Conservation (phyloP, 1,284 basidiomycete genomes). For the Anthracocystis setariae region DNA sequence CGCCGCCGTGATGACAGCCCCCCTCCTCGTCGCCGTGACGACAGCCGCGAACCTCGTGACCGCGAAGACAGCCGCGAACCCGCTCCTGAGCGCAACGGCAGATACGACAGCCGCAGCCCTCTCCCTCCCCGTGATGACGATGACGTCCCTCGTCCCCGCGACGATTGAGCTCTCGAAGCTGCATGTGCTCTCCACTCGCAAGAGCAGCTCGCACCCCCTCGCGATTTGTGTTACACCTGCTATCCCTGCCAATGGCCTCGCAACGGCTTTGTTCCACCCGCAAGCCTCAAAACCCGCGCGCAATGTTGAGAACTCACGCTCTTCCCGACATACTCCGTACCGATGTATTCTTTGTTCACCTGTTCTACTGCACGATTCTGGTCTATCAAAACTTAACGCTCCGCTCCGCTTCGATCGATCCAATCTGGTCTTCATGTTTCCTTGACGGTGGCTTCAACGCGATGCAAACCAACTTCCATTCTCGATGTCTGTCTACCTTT, state of each 20-base stretch:
- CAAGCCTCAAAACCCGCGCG: neutral
- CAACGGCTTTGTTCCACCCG: too few species aligned
- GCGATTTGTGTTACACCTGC: too few species aligned
- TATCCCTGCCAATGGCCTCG: too few species aligned
- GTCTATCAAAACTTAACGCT: slow-evolving; percentile 17
- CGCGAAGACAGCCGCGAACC: slow-evolving; percentile 56
- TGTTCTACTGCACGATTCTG: slow-evolving; percentile 12
- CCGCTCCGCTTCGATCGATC: neutral
- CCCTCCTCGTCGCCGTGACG: slow-evolving; percentile 40
- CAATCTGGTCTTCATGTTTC: slow-evolving; percentile 1
- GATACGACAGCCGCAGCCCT: slow-evolving; percentile 57
- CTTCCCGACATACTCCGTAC: neutral
- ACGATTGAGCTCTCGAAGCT: slow-evolving; percentile 19
- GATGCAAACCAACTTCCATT: slow-evolving; percentile 24
- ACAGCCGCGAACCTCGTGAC: slow-evolving; percentile 32
- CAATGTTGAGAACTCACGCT: neutral
- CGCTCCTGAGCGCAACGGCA: slow-evolving; percentile 39
- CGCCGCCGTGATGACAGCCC: slow-evolving; percentile 51
- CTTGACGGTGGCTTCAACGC: neutral
- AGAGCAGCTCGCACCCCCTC: neutral
- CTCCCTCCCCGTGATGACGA: slow-evolving; percentile 52
- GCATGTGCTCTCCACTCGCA: neutral
- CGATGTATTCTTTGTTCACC: slow-evolving; percentile 27
- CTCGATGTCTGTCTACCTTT: slow-evolving; percentile 1
- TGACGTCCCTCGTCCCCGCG: slow-evolving; percentile 44